Conservation (phyloP, 768 basidiomycete species). For the Mycena belliarum region DNA sequence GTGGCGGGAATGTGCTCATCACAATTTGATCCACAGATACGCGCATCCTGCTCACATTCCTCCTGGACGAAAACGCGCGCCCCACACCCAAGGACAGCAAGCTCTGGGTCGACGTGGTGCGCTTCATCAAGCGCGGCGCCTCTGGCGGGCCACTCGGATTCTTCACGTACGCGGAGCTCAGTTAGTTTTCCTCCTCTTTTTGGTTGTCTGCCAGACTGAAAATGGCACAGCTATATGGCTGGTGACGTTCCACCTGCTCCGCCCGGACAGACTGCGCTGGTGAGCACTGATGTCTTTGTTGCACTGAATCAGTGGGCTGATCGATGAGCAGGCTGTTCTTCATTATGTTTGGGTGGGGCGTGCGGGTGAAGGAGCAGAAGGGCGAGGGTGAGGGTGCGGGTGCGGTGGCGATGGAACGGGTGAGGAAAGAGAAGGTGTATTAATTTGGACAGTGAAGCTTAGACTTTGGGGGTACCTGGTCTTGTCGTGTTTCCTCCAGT, state of each 20-base stretch:
- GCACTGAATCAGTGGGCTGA: not conserved
- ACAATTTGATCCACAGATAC: conserved; percentile 34
- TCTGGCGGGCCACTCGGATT: conserved; percentile 49
- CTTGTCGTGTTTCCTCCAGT: too few species aligned
- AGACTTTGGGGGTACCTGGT: too few species aligned
- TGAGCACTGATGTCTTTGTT: conserved; percentile 23
- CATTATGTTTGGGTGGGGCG: conserved; percentile 52
- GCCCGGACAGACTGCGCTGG: conserved; percentile 46
- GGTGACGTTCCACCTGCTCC: conserved; percentile 45
- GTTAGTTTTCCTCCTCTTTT: conserved; percentile 32
- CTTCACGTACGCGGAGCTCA: conserved; percentile 59
- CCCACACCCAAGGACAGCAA: conserved; percentile 52
- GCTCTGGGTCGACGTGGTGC: conserved; percentile 55
- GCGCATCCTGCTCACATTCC: conserved; percentile 49
- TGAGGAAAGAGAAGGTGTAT: conserved; percentile 14
- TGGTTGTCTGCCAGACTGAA: too few species aligned
- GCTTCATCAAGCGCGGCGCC: conserved; percentile 52
- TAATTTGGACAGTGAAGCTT: not conserved
- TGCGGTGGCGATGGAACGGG: not conserved
- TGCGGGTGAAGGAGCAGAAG: conserved; percentile 26
- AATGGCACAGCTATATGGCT: conserved; percentile 43
- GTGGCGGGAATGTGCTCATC: not conserved
- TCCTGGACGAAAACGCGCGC: conserved; percentile 46
- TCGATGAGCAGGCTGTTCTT: conserved; percentile 40
- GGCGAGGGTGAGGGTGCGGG: not conserved